A percentile compares a stretch with the other conserved stretches of the same genome.
Conservation (phyloP, 192 early-diverging fungal species). For the Coemansia sp. region DNA sequence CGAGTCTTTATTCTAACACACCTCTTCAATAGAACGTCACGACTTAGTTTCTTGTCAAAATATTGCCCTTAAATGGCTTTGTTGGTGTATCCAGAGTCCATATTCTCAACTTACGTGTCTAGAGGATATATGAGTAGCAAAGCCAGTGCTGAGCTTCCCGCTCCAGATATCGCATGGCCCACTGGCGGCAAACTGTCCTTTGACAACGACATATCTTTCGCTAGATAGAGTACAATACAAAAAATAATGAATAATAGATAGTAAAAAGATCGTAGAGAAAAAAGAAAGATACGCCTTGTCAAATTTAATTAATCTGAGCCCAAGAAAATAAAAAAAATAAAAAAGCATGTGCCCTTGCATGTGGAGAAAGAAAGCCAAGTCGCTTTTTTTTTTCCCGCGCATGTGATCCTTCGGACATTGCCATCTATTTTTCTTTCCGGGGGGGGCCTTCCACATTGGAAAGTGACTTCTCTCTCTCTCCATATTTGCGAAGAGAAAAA, state of each 20-base stretch:
- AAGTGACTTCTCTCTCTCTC: neutral
- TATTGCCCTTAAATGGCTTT: neutral
- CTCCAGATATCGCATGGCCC: conserved; percentile 90
- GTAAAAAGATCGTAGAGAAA: neutral
- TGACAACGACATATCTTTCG: conserved; percentile 2
- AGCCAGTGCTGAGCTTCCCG: conserved; percentile 89
- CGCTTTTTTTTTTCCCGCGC: conserved; percentile 11
- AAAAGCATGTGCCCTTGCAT: conserved; percentile 7
- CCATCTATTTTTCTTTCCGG: neutral
- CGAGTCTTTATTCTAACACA: conserved; percentile 86
- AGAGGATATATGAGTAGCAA: conserved; percentile 91
- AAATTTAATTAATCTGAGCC: neutral
- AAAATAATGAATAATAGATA: neutral
- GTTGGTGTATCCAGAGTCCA: neutral
- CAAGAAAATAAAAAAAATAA: neutral
- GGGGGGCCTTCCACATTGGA: neutral
- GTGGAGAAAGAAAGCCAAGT: neutral
- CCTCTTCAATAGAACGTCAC: conserved; percentile 16
- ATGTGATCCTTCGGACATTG: neutral
- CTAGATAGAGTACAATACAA: neutral
- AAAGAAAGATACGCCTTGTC: neutral
- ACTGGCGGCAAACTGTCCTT: conserved; percentile 73
- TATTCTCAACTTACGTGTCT: conserved; percentile 63
- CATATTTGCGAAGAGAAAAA: too few species aligned
- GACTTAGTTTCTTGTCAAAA: neutral